Evolutionary conservation across 2,329 filamentous ascomycete genomes (phyloP).

Genomic region (Fusarium marasasianum): DNA sequence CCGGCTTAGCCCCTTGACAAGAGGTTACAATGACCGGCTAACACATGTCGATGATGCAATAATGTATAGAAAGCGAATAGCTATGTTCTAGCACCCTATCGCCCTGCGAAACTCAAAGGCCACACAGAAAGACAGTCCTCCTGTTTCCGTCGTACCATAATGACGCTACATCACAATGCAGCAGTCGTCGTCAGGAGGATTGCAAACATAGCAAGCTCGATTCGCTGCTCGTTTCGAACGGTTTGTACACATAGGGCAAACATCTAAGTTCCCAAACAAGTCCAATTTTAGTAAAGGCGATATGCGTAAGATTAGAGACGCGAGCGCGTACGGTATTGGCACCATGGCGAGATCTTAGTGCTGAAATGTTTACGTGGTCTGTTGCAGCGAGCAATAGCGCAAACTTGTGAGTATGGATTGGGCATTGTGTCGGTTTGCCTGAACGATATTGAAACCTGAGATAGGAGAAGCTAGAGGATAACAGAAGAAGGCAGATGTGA

Average conservation of each 20-base stretch:
- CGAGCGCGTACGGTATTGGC: background rate
- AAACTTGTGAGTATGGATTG: background rate
- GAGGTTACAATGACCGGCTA: background rate
- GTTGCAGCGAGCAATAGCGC: background rate
- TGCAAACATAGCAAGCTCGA: background rate
- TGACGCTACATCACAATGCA: background rate
- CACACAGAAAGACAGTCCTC: background rate
- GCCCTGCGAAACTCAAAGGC: background rate
- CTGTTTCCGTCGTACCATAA: background rate
- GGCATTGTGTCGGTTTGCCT: background rate
- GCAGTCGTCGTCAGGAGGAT: background rate
- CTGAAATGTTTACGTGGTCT: background rate
- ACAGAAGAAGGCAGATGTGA: too few relatives aligned
- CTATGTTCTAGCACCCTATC: background rate
- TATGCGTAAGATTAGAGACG: too few relatives aligned
- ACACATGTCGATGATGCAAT: too few relatives aligned
- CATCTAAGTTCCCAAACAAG: background rate
- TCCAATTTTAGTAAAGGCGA: background rate
- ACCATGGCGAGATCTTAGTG: background rate
- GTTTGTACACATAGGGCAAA: background rate
- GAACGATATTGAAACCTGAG: accelerated
- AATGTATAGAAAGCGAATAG: background rate
- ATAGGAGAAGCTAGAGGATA: accelerated
- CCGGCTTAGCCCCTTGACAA: too few relatives aligned
- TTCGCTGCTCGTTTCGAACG: background rate